Evolutionary conservation across 768 basidiomycete species (phyloP).

Genomic region (Lyophyllum shimeji): DNA sequence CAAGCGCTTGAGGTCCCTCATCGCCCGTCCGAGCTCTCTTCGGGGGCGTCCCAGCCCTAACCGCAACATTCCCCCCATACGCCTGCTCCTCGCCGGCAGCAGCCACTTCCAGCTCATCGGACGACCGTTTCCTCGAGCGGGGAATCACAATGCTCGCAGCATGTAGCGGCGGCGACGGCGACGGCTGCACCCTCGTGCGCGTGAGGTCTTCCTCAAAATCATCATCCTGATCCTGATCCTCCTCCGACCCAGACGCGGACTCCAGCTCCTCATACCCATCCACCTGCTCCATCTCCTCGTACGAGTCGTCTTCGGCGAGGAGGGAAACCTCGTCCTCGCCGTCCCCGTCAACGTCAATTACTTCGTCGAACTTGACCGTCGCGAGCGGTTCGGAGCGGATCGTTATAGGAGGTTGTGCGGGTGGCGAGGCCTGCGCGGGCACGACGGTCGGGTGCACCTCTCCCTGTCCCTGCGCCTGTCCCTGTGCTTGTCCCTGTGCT

Average conservation of each 20-base stretch:
- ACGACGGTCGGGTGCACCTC: conserved; percentile 11
- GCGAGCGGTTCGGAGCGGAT: neutral
- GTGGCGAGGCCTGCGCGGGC: conserved; percentile 5
- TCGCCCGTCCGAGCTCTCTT: conserved; percentile 23
- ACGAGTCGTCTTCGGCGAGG: conserved; percentile 20
- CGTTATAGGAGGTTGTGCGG: neutral
- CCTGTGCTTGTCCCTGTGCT: too few relatives aligned
- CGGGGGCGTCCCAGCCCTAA: conserved; percentile 28
- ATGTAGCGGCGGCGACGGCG: too few relatives aligned
- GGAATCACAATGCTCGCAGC: neutral
- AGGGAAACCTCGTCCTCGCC: conserved; percentile 24
- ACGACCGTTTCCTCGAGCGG: neutral
- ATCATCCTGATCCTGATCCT: too few relatives aligned
- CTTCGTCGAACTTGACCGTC: conserved; percentile 14
- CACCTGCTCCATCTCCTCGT: conserved; percentile 29
- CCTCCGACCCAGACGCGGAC: conserved; percentile 11
- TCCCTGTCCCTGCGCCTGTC: too few relatives aligned
- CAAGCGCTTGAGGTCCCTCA: conserved; percentile 9
- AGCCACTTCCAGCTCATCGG: neutral
- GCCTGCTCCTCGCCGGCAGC: neutral
- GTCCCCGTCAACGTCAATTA: conserved; percentile 16
- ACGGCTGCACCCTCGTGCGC: neutral
- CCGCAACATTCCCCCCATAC: neutral
- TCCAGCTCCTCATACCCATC: conserved; percentile 27
- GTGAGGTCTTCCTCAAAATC: neutral